Evolutionary conservation across 2,329 filamentous ascomycete genomes (phyloP).

Genomic region (Penicillium hordei): DNA sequence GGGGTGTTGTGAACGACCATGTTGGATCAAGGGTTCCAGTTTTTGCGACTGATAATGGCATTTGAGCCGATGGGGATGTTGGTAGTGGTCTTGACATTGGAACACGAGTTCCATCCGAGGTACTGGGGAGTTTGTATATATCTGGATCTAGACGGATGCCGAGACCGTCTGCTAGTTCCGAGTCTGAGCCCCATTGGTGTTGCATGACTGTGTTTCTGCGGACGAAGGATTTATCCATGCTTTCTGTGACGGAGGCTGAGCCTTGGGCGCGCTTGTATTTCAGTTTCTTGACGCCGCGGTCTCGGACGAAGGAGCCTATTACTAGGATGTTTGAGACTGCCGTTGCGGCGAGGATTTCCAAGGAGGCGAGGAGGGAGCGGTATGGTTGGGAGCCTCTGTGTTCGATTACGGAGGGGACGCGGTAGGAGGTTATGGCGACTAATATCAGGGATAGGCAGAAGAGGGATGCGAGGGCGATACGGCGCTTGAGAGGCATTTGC

Average conservation of each 20-base stretch:
- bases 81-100: neutral
- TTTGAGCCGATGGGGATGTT: slow-evolving; percentile 39
- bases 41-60: slow-evolving; percentile 21
- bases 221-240: slow-evolving; percentile 40
- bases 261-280: slow-evolving; percentile 63
- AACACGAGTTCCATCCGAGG: slow-evolving; percentile 16
- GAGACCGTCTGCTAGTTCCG: slow-evolving; percentile 78
- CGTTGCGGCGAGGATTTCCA: slow-evolving; percentile 87
- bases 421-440: slow-evolving; percentile 75
- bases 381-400: slow-evolving; percentile 75
- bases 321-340: slow-evolving; percentile 85
- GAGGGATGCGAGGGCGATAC: slow-evolving; percentile 73
- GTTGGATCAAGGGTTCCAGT: slow-evolving; percentile 33
- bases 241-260: slow-evolving; percentile 52
- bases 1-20: slow-evolving; percentile 34
- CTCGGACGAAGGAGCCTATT: slow-evolving; percentile 86
- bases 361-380: slow-evolving; percentile 82
- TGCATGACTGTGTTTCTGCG: slow-evolving; percentile 60
- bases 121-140: slow-evolving; percentile 44
- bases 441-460: slow-evolving; percentile 83
- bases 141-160: slow-evolving; percentile 66
- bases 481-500: slow-evolving; percentile 72
- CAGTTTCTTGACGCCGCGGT: slow-evolving; percentile 83
- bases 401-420: slow-evolving; percentile 74
- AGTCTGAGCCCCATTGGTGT: slow-evolving; percentile 82